Evolutionary conservation across 805 yeast species (phyloP).

Genomic region (Saturnispora sanitii): DNA sequence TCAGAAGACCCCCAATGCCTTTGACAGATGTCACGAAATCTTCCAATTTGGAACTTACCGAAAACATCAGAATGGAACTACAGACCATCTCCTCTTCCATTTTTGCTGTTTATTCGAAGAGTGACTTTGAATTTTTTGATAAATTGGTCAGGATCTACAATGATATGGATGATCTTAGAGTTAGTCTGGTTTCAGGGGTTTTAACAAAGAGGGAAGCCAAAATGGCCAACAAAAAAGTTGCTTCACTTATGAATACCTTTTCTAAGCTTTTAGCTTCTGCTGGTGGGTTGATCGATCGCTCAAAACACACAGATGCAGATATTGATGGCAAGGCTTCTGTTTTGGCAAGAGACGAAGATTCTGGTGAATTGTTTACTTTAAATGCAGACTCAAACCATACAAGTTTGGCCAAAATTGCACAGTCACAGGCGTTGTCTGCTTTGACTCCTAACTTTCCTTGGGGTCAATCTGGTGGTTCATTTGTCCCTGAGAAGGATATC

Average conservation of each 20-base stretch:
- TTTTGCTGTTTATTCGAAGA: slow-evolving; percentile 60
- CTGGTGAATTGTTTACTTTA: slow-evolving; percentile 44
- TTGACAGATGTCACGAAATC: slow-evolving; percentile 32
- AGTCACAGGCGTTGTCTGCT: slow-evolving; percentile 61
- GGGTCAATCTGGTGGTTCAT: slow-evolving; percentile 23
- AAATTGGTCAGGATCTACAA: slow-evolving; percentile 45
- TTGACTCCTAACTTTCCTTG: slow-evolving; percentile 64
- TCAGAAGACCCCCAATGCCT: slow-evolving; percentile 45
- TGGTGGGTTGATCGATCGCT: slow-evolving; percentile 28
- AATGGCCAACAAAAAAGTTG: slow-evolving; percentile 40
- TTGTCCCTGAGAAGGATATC: slow-evolving; percentile 37
- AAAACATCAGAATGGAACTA: slow-evolving; percentile 50
- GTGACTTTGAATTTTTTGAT: slow-evolving; percentile 54
- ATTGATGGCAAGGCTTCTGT: slow-evolving; percentile 53
- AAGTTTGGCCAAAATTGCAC: slow-evolving; percentile 50
- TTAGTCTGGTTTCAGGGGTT: slow-evolving; percentile 40
- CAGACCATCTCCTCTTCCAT: slow-evolving; percentile 52
- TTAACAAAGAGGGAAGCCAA: slow-evolving; percentile 45
- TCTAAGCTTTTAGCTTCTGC: slow-evolving; percentile 47
- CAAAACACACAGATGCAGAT: slow-evolving; percentile 18
- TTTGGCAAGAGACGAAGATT: slow-evolving; percentile 48
- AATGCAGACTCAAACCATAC: slow-evolving; percentile 18
- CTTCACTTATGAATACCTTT: slow-evolving; percentile 44
- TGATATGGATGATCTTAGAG: slow-evolving; percentile 48
- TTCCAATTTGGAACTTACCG: slow-evolving; percentile 30